Percentiles rank a stretch among this genome's conserved stretches.
phyloP scores from a whole-genome alignment of 139 green algal species.

The Chlamydomonas schloesseri region DNA sequence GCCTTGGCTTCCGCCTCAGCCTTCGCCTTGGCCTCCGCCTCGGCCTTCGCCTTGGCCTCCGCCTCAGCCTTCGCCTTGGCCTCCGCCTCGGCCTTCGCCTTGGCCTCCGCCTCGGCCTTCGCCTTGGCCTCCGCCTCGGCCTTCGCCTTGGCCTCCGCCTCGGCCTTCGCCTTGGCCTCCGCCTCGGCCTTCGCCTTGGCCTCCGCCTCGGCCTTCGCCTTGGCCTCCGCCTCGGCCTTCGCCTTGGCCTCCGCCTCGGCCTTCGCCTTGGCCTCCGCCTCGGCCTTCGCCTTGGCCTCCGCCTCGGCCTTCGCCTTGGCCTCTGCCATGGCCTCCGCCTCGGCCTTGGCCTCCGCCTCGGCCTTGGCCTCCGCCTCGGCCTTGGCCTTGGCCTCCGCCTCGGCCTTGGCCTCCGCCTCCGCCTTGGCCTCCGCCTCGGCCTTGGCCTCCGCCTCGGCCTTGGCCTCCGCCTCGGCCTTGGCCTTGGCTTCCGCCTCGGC shows the following conservation, averaged over 20 bases:
- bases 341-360: not conserved
- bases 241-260: not conserved
- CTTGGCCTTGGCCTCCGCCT: conserved; percentile 1
- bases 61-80: not conserved
- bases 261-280: not conserved
- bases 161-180: not conserved
- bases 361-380: not conserved
- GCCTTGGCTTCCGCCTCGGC: not conserved
- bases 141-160: not conserved
- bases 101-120: not conserved
- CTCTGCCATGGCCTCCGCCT: not conserved
- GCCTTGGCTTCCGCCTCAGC: not conserved
- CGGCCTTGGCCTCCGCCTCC: not conserved
- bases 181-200: not conserved
- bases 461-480: not conserved
- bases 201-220: not conserved
- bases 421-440: not conserved
- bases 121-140: not conserved
- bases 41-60: not conserved
- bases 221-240: not conserved
- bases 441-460: not conserved
- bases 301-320: not conserved
- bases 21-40: not conserved
- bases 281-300: not conserved
- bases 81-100: not conserved